A percentile compares a stretch with the other conserved stretches of the same genome.
Evolutionary conservation across 208 protist genomes (phyloP).

Genomic region (Angomonas deanei): DNA sequence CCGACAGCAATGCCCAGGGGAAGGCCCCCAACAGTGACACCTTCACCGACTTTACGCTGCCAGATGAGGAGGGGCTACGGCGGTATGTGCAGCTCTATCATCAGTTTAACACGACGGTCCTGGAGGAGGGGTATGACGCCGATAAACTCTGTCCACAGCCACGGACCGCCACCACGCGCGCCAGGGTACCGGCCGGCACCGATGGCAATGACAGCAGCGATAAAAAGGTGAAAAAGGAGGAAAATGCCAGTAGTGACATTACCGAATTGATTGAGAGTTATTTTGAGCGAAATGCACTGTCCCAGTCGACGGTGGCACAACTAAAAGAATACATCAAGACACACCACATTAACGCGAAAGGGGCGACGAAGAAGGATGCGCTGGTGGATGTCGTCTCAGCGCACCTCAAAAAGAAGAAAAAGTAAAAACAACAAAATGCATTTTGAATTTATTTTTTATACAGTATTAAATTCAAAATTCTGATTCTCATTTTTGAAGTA

Average conservation of each 20-base stretch:
- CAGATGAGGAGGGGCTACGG: conserved; percentile 41
- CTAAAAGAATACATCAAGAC: background rate
- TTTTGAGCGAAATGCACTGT: background rate
- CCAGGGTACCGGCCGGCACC: background rate
- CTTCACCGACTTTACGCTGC: conserved; percentile 38
- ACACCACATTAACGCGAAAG: background rate
- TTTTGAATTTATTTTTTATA: no score
- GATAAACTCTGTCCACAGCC: conserved; percentile 26
- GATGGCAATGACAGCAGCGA: background rate
- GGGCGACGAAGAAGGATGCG: background rate
- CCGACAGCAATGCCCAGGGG: background rate
- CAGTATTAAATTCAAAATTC: no score
- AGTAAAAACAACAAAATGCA: no score
- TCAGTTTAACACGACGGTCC: conserved; percentile 41
- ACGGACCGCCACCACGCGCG: background rate
- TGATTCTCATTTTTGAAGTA: conserved; percentile 1
- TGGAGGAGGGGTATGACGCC: conserved; percentile 41
- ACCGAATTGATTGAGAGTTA: background rate
- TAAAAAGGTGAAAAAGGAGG: background rate
- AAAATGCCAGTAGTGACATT: background rate
- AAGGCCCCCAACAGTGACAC: background rate
- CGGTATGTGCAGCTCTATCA: conserved; percentile 31
- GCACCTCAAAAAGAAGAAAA: background rate
- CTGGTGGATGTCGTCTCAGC: background rate
- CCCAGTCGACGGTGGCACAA: background rate